A percentile compares a stretch with the other conserved stretches of the same genome.
Evolutionary conservation across 495 filamentous ascomycete species (phyloP).

Genomic region (Terfezia claveryi): DNA sequence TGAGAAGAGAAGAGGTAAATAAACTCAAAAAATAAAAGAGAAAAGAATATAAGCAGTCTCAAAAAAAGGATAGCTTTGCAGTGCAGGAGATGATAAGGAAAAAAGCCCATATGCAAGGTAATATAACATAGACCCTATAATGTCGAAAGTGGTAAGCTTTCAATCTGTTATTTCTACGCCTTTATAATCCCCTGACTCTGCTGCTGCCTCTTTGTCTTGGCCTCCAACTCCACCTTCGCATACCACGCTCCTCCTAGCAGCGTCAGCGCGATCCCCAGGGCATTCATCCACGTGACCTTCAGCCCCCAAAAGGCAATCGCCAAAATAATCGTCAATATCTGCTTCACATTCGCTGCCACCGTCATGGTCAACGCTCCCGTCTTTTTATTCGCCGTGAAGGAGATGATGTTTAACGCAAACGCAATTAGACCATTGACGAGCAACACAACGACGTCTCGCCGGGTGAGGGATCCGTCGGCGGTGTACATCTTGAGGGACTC

Average conservation of each 20-base stretch:
- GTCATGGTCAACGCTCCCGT: constrained; percentile 36
- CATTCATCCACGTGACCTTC: constrained; percentile 26
- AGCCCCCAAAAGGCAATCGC: constrained; percentile 32
- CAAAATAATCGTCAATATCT: constrained; percentile 33
- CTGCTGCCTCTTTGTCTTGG: constrained; percentile 3
- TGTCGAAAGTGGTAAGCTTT: too few species aligned
- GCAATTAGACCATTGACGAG: constrained; percentile 30
- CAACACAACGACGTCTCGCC: constrained; percentile 15
- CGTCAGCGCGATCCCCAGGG: constrained; percentile 25
- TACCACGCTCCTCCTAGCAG: constrained; percentile 29
- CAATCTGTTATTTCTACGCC: not conserved
- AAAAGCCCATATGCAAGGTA: not conserved
- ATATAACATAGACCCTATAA: too few species aligned
- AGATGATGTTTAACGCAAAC: constrained; percentile 31
- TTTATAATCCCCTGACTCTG: not conserved
- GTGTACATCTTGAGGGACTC: constrained; percentile 9
- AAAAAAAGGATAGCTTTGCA: too few species aligned
- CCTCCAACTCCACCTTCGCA: constrained; percentile 16
- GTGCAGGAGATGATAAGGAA: not conserved
- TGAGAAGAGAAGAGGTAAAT: too few species aligned
- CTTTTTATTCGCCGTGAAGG: constrained; percentile 34
- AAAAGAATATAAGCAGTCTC: too few species aligned
- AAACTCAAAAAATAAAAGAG: too few species aligned
- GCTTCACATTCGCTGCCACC: constrained; percentile 36
- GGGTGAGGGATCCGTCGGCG: constrained; percentile 2